Conservation (phyloP, 2,329 filamentous ascomycete species). For the Nemania bipapillata region DNA sequence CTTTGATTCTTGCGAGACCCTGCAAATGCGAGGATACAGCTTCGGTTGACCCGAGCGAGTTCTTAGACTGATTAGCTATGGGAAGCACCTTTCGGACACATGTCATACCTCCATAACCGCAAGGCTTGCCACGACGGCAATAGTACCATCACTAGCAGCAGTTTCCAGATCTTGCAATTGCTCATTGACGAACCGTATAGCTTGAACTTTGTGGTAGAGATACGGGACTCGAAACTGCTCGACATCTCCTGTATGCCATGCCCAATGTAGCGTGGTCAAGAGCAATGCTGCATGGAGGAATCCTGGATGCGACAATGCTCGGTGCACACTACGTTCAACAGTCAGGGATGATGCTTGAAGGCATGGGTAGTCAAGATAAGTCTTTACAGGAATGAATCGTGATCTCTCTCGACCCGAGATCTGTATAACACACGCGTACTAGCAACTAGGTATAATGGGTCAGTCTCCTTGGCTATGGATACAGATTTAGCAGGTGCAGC, state of each 20-base stretch:
- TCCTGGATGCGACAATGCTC: constrained; percentile 58
- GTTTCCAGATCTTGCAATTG: constrained; percentile 55
- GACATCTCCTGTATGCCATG: constrained; percentile 59
- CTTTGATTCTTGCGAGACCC: constrained; percentile 53
- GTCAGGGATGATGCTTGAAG: constrained; percentile 13
- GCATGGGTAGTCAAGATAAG: constrained; percentile 2
- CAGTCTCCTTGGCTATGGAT: constrained; percentile 16
- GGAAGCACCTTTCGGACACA: constrained; percentile 5
- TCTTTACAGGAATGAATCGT: constrained; percentile 52
- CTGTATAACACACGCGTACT: constrained; percentile 57
- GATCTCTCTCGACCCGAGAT: constrained; percentile 53
- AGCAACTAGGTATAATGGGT: constrained; percentile 50
- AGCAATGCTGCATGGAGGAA: constrained; percentile 60
- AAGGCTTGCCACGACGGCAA: constrained; percentile 58
- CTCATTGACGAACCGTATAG: constrained; percentile 59
- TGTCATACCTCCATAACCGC: constrained; percentile 57
- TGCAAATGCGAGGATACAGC: constrained; percentile 58
- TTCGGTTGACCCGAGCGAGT: constrained; percentile 57
- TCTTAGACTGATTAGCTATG: constrained; percentile 47
- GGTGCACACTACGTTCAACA: constrained; percentile 52
- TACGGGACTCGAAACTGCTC: constrained; percentile 59
- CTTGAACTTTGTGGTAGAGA: constrained; percentile 60
- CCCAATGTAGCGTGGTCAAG: constrained; percentile 59
- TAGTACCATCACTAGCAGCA: constrained; percentile 56
- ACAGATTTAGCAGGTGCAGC: constrained; percentile 42